Conservation (phyloP, 2,329 filamentous ascomycete species). For the Myriosclerotinia duriaeana region DNA sequence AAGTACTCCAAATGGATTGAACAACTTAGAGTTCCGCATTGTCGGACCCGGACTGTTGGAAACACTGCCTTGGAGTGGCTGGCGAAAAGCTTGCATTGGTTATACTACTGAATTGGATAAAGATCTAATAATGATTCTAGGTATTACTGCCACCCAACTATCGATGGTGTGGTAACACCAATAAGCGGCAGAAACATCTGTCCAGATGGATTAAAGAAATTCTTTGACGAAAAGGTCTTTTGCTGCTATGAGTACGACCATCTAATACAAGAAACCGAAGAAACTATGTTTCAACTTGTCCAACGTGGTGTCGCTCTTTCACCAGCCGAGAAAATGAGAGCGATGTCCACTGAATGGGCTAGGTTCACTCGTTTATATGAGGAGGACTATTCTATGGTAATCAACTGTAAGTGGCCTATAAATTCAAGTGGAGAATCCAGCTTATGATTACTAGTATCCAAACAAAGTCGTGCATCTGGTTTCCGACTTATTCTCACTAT, state of each 20-base stretch:
- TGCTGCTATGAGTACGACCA: constrained; percentile 47
- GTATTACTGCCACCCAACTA: constrained; percentile 38
- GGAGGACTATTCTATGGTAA: constrained; percentile 44
- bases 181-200: constrained; percentile 40
- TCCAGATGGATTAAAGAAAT: constrained; percentile 40
- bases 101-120: background rate
- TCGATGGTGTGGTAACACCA: constrained; percentile 31
- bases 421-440: background rate
- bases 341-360: constrained; percentile 48
- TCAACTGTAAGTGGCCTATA: constrained; percentile 38
- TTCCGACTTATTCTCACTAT: constrained; percentile 42
- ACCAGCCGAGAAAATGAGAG: constrained; percentile 49
- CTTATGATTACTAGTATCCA: constrained; percentile 35
- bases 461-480: constrained; percentile 40
- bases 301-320: constrained; percentile 48
- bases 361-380: constrained; percentile 46
- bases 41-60: background rate
- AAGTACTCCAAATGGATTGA: no score
- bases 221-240: constrained; percentile 45
- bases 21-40: no score
- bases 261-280: constrained; percentile 45
- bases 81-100: background rate
- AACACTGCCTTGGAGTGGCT: no score
- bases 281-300: constrained; percentile 50
- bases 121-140: constrained; percentile 23